Conservation (phyloP, 2,329 filamentous ascomycete species). For the Iodosphaeria phyllophila region DNA sequence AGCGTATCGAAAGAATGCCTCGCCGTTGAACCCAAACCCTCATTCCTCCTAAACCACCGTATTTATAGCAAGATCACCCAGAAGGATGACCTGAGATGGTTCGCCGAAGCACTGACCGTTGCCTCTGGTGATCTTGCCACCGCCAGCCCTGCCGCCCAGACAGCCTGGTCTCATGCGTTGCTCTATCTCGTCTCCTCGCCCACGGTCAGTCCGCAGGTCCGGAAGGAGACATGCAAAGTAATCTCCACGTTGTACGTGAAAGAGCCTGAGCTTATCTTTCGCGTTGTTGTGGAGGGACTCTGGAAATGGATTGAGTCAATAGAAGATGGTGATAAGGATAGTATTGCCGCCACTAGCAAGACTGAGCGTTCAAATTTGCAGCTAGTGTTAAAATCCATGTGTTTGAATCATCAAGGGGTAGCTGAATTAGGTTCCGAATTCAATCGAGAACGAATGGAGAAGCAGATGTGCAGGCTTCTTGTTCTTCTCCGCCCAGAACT, state of each 20-base stretch:
- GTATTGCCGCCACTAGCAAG: slow-evolving; percentile 45
- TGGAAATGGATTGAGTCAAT: slow-evolving; percentile 62
- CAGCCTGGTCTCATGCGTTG: slow-evolving; percentile 68
- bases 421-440: slow-evolving; percentile 21
- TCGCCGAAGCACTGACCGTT: slow-evolving; percentile 48
- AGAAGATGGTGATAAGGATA: slow-evolving; percentile 62
- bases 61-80: slow-evolving; percentile 64
- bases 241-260: slow-evolving; percentile 47
- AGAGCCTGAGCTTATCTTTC: slow-evolving; percentile 36
- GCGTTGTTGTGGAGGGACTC: slow-evolving; percentile 49
- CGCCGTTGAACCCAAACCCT: slow-evolving; percentile 58
- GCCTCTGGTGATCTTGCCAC: slow-evolving; percentile 35
- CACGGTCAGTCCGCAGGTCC: slow-evolving; percentile 38
- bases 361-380: slow-evolving; percentile 46
- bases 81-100: slow-evolving; percentile 65
- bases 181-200: slow-evolving; percentile 59
- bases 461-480: slow-evolving; percentile 58
- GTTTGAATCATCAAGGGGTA: slow-evolving; percentile 32
- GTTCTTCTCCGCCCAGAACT: slow-evolving; percentile 64
- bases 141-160: slow-evolving; percentile 28
- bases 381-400: slow-evolving; percentile 41
- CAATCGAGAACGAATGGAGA: slow-evolving; percentile 33
- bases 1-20: slow-evolving; percentile 47
- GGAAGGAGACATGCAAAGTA: slow-evolving; percentile 40
- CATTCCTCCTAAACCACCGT: slow-evolving; percentile 68